phyloP scores from a whole-genome alignment of 2,329 filamentous ascomycete species.

The Calonectria pteridis region DNA sequence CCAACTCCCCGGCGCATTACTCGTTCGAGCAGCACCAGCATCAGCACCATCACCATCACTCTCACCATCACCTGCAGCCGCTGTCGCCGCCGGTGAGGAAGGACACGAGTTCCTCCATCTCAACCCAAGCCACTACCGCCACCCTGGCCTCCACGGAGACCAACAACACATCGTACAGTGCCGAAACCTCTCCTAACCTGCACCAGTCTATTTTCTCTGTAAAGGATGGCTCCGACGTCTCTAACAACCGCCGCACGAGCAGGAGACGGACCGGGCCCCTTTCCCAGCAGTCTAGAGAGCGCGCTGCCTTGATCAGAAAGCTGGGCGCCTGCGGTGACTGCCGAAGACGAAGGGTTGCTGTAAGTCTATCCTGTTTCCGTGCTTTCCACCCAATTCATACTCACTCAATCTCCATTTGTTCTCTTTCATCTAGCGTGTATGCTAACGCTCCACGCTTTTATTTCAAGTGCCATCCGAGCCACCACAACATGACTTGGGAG shows the following conservation, averaged over 20 bases:
- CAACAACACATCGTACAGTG: constrained; percentile 64
- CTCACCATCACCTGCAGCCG: constrained; percentile 45
- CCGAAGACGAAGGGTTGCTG: constrained; percentile 68
- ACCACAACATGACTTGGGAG: constrained; percentile 73
- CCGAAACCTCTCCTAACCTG: constrained; percentile 64
- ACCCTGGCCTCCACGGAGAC: constrained; percentile 60
- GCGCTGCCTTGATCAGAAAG: constrained; percentile 70
- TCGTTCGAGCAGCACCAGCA: constrained; percentile 46
- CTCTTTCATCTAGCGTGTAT: constrained; percentile 12
- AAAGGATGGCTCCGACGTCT: constrained; percentile 67
- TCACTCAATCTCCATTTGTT: constrained; percentile 17
- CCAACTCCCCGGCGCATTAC: constrained; percentile 43
- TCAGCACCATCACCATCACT: constrained; percentile 38
- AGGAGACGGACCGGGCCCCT: constrained; percentile 71
- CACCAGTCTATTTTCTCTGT: constrained; percentile 67
- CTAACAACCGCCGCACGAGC: constrained; percentile 66
- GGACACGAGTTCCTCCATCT: constrained; percentile 66
- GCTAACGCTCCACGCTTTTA: constrained; percentile 31
- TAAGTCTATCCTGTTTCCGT: constrained; percentile 53
- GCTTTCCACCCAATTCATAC: background rate
- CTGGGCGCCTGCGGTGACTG: constrained; percentile 70
- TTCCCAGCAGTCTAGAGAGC: constrained; percentile 69
- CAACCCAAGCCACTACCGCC: constrained; percentile 62
- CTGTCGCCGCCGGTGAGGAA: constrained; percentile 55
- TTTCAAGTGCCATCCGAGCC: constrained; percentile 67